Evolutionary conservation across 257 asterid genomes (phyloP), one percentile per base, ranked within the genome.

Genomic region (Lithospermum erythrorhizon): DNA sequence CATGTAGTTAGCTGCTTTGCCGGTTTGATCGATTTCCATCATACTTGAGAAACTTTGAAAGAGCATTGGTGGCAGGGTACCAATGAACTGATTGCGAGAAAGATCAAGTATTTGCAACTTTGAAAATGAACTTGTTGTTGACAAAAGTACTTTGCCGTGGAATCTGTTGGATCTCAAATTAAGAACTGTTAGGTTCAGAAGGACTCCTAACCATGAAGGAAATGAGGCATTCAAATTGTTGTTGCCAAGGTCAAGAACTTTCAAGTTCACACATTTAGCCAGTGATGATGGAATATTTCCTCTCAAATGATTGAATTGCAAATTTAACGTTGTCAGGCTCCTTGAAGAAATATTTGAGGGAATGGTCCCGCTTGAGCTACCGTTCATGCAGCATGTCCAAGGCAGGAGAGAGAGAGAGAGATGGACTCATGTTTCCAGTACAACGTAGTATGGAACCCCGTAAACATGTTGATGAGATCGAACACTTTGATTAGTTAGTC

Each of bases 201-300:
- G 74, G 58, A 16, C 27, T 23, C 29, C 69, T 53, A 62, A 20
- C 79, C 78, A 73, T n/a, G 27, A 27, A 10, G 82, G 82, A 37
- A 79, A 79, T 3, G 9, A 2, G 23, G 41, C 78, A 32, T 21
- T 62, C 23, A 79, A 47, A n/a, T 58, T n/a, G 53, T 79, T 79
- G 48, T 68, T 57, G n/a, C 64, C 65, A 16, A 70, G 25, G 61
- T 75, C 66, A 6, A 75, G 30, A 37, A 59, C 62, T 56, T 63
- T 55, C 9, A 75, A 53, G 20, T 4, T 7, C 47, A 10, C 53
- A 17, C 78, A 76, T 27, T 68, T 68, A 23, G 27, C 61, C 13
- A 73, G 30, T 14, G 78, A 61, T 53, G 2, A 15, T 0, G 69
- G 71, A 18, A 72, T n/a, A 55, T 41, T 2, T 16, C 71, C 66